Conservation (phyloP, 2,329 filamentous ascomycete genomes). For the Diaporthe nobilis region DNA sequence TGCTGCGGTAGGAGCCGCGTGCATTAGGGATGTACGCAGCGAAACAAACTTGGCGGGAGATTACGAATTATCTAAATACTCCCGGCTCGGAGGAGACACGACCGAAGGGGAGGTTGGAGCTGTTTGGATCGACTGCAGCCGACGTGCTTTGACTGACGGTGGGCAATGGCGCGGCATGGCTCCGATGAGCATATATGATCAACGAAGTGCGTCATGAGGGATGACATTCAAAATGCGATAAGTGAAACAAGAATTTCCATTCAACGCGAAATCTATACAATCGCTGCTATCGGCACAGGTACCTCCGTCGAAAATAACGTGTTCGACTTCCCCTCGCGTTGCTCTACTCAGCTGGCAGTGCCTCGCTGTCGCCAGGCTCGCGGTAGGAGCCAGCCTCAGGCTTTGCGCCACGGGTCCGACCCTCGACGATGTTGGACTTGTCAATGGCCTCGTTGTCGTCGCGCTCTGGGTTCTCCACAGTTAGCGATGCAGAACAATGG, state of each 20-base stretch:
- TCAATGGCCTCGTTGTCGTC: constrained; percentile 53
- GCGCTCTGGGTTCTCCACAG: constrained; percentile 41
- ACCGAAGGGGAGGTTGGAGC: background rate
- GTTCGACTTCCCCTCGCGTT: background rate
- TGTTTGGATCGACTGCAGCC: no score
- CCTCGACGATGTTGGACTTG: constrained; percentile 49
- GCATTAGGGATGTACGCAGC: background rate
- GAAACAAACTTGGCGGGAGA: background rate
- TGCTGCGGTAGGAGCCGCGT: background rate
- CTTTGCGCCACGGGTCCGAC: constrained; percentile 48
- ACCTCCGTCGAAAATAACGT: background rate
- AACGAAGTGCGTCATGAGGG: background rate
- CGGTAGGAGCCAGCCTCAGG: constrained; percentile 44
- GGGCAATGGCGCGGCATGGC: no score
- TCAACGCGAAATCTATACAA: background rate
- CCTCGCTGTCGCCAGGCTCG: constrained; percentile 49
- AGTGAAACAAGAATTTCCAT: background rate
- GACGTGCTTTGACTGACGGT: background rate
- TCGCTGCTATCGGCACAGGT: background rate
- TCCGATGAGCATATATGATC: no score
- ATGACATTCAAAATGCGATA: background rate
- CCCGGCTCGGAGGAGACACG: background rate
- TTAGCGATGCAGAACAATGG: background rate
- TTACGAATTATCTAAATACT: background rate
- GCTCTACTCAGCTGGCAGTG: constrained; percentile 34